Conservation (phyloP, 495 filamentous ascomycete species). For the Lepraria neglecta region DNA sequence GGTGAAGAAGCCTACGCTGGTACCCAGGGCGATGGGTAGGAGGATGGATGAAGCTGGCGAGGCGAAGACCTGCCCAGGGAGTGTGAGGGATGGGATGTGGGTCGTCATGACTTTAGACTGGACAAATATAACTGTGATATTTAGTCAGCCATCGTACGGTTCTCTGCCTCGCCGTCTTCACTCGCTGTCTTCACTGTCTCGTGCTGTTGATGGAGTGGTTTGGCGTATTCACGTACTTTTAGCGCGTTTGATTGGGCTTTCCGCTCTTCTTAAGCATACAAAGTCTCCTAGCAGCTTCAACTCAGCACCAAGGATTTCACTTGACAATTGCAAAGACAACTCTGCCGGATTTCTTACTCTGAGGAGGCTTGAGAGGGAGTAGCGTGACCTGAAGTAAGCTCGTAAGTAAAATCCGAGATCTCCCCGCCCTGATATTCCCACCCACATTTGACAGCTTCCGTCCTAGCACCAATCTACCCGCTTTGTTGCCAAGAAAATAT, state of each 20-base stretch:
- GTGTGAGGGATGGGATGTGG: slow-evolving; percentile 54
- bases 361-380: no score
- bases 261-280: no score
- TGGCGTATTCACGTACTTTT: neutral
- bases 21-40: slow-evolving; percentile 59
- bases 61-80: slow-evolving; percentile 57
- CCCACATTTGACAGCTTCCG: neutral
- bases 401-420: no score
- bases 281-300: no score
- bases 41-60: slow-evolving; percentile 62
- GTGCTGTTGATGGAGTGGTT: no score
- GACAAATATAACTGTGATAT: neutral
- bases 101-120: slow-evolving; percentile 52
- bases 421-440: neutral
- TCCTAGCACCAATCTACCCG: slow-evolving; percentile 3
- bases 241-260: no score
- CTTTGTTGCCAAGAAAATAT: slow-evolving; percentile 11
- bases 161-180: neutral
- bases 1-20: slow-evolving; percentile 55
- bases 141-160: neutral
- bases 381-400: no score
- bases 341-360: no score
- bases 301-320: no score
- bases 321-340: no score
- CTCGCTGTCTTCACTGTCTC: no score